Percentiles rank a stretch among this genome's conserved stretches.
Evolutionary conservation across 352 stramenopile species (phyloP).

Genomic region (Phytophthora kernoviae): DNA sequence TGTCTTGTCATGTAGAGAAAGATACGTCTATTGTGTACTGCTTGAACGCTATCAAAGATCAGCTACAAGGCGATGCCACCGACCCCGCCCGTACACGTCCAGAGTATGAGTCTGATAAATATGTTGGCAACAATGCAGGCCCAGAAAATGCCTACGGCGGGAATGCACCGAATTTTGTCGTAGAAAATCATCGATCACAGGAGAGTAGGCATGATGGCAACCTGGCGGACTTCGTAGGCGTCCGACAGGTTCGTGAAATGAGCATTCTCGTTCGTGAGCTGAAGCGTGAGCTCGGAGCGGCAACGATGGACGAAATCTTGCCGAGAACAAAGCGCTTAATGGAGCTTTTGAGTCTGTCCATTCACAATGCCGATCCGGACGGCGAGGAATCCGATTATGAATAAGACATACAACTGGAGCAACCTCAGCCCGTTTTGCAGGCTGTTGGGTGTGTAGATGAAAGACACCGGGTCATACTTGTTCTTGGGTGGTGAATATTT

Average conservation of each 20-base stretch:
- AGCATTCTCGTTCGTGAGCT: slow-evolving; percentile 70
- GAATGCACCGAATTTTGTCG: slow-evolving; percentile 63
- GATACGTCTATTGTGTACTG: slow-evolving; percentile 51
- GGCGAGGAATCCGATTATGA: slow-evolving; percentile 36
- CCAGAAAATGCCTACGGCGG: slow-evolving; percentile 11
- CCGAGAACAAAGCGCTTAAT: slow-evolving; percentile 80
- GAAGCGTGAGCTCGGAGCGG: slow-evolving; percentile 77
- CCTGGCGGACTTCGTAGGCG: slow-evolving; percentile 47
- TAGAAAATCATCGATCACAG: slow-evolving; percentile 42
- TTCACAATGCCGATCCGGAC: slow-evolving; percentile 44
- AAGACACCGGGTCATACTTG: slow-evolving; percentile 1
- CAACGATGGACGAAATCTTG: slow-evolving; percentile 76
- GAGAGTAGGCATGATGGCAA: slow-evolving; percentile 10
- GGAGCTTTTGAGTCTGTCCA: slow-evolving; percentile 79
- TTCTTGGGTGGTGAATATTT: background rate
- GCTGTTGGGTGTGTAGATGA: background rate
- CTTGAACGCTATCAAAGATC: slow-evolving; percentile 55
- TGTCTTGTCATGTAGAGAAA: slow-evolving; percentile 34
- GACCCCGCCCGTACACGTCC: slow-evolving; percentile 1
- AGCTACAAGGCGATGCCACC: slow-evolving; percentile 22
- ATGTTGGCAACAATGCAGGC: slow-evolving; percentile 13
- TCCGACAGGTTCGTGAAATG: slow-evolving; percentile 80
- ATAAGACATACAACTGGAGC: slow-evolving; percentile 20
- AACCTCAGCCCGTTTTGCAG: background rate
- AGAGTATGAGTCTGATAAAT: slow-evolving; percentile 1